Evolutionary conservation across 1,284 basidiomycete genomes (phyloP), one percentile per base, ranked within the genome.

Genomic region (Fistulinella cinereoalba): DNA sequence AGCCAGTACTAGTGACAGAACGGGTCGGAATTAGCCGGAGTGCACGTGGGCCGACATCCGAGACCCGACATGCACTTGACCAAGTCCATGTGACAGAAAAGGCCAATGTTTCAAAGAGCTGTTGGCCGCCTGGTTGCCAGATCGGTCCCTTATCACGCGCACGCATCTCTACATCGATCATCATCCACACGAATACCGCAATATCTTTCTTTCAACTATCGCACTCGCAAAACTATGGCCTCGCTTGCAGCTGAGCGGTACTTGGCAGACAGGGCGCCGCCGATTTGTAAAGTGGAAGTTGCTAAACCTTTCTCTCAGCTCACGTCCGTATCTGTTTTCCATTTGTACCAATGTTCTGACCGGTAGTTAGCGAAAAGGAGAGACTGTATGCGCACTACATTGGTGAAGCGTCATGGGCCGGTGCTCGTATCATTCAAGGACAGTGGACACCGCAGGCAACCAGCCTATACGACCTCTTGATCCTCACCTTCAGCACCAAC

Each of bases 341-440:
- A 29, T 44, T 3, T 21, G 5, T 4, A 2, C 5, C 6, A 15
- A 25, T 38, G 8, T 18, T 18, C 43, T 48, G 16, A 47, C 33
- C 27, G 39, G 43, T 18, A 36, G 41, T 7, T 44, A 89, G 85
- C 47, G 69, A 78, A 6, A 78, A 76, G 56, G 88, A 92, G 61
- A 87, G 86, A 67, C 76, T 83, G 52, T 92, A 92, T 56, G 78
- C 84, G 2, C 86, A 91, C 63, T 81, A 77, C 57, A 41, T 89
- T 15, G 76, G 75, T 10, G 56, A 79, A 55, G 88, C 87, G 8
- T 80, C 81, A 1, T 92, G 90, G 89, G 85, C 85, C 0, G 89
- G 90, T 28, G 86, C 80, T 39, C 76, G 85, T 37, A 84, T 92
- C 65, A 86, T 91, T 50, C 85, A 90, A 70, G 83, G 76, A 58